Evolutionary conservation across 768 basidiomycete species (phyloP).

Genomic region (Suillus cothurnatus): DNA sequence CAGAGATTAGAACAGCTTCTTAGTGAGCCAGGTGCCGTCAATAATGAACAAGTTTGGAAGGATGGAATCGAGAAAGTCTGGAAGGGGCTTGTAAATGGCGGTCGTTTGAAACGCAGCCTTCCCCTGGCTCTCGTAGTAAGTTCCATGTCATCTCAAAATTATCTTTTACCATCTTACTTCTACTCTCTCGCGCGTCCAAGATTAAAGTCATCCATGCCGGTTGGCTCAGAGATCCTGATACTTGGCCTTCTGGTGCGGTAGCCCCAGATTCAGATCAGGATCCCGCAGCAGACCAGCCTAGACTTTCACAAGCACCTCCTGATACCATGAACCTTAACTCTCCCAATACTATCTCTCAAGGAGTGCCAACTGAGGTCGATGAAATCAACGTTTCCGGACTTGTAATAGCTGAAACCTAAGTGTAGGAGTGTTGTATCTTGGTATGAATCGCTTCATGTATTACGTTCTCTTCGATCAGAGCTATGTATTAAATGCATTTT

Average conservation of each 20-base stretch:
- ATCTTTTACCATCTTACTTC: slow-evolving; percentile 13
- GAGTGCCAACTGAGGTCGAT: background rate
- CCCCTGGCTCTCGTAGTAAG: slow-evolving; percentile 68
- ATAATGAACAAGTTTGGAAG: slow-evolving; percentile 57
- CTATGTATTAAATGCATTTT: slow-evolving; percentile 5
- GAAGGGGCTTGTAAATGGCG: slow-evolving; percentile 62
- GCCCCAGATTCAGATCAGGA: slow-evolving; percentile 68
- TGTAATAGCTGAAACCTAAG: slow-evolving; percentile 4
- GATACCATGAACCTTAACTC: slow-evolving; percentile 3
- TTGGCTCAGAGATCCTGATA: slow-evolving; percentile 71
- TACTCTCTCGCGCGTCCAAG: slow-evolving; percentile 40
- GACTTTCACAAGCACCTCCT: background rate
- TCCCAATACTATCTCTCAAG: slow-evolving; percentile 3
- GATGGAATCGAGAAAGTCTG: slow-evolving; percentile 62
- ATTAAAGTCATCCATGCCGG: slow-evolving; percentile 72
- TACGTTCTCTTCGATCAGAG: background rate
- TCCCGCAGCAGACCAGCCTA: slow-evolving; percentile 2
- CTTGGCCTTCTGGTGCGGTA: slow-evolving; percentile 67
- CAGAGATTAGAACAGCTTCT: slow-evolving; percentile 56
- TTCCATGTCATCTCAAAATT: slow-evolving; percentile 12
- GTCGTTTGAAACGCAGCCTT: slow-evolving; percentile 56
- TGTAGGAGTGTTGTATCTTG: slow-evolving; percentile 4
- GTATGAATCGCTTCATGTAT: slow-evolving; percentile 1
- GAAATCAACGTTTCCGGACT: slow-evolving; percentile 10
- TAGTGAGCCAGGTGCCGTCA: slow-evolving; percentile 44